Evolutionary conservation across 805 yeast genomes (phyloP), one percentile per base, ranked within the genome.

Genomic region (Metschnikowia anglica): DNA sequence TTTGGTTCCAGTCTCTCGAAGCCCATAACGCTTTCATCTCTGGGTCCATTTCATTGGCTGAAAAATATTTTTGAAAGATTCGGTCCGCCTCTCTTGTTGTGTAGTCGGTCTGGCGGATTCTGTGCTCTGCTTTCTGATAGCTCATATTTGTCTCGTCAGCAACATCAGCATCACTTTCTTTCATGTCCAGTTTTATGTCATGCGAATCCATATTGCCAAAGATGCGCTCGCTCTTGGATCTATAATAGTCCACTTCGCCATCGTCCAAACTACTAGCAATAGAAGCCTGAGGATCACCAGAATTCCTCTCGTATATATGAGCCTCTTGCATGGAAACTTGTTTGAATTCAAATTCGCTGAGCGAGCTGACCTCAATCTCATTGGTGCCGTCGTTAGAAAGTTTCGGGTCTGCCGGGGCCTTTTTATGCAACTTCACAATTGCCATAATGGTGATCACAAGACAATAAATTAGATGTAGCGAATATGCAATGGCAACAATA

Each of bases 1-100:
- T 43, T 9, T 40, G 18, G 11, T 27, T 43, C 48, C 53, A 41
- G 35, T 47, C 61, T 62, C 82, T 65, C 3, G 72, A 65, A 23
- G 72, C 77, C 83, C 83, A 77, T 29, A 77, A 60, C 13, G 65
- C 66, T 49, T 68, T 69, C 36, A 77, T 72, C 48, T 76, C 82
- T 0, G 77, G 76, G 53, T 77, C 82, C 23, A 76, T 74, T 12
- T 62, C 62, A 16, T 63, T 63, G 42, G 73, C 63, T 15, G 56
- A 54, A 34, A 66, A 63, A 48, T 61, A 68, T 35, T 70, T 70
- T 32, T 67, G 63, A 52, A 65, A 74, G 44, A 78, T 77, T 24
- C 69, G 51, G 55, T 81, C 87, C 1, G 79, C 81, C 54, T 81
- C 87, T 45, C 87, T 64, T 1, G 75, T 74, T 0, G 82, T 74